A percentile compares a stretch with the other conserved stretches of the same genome.
Conservation (phyloP, 495 filamentous ascomycete genomes). For the Aspergillus nidulans region DNA sequence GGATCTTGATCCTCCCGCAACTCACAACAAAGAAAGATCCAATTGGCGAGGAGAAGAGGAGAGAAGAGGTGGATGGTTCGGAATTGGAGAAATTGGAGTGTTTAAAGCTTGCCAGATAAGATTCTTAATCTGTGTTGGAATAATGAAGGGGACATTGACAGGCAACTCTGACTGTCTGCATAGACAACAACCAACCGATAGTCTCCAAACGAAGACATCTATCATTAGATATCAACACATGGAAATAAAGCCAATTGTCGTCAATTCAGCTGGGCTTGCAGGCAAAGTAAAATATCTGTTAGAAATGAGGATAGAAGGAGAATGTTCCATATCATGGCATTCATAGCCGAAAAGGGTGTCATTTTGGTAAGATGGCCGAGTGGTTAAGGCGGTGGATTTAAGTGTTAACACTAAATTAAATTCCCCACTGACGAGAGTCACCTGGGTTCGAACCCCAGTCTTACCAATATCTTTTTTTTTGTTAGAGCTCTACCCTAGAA, state of each 20-base stretch:
- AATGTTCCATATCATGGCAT: no score
- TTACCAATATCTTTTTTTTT: neutral
- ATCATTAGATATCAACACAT: neutral
- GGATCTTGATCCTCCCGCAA: slow-evolving; percentile 1
- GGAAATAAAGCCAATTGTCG: neutral
- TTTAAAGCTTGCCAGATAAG: slow-evolving; percentile 1
- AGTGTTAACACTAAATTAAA: neutral
- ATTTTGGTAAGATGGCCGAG: neutral
- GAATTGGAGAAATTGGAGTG: slow-evolving; percentile 16
- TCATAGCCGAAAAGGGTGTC: no score
- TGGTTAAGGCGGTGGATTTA: neutral
- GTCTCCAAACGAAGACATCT: no score
- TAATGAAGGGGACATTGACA: neutral
- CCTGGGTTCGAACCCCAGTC: neutral
- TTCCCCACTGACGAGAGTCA: neutral
- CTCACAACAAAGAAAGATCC: neutral
- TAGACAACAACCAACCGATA: neutral
- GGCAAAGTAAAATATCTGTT: no score
- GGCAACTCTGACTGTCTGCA: neutral
- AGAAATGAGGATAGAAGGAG: no score
- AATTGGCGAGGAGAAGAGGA: slow-evolving; percentile 3
- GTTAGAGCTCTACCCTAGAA: neutral
- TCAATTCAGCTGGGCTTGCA: no score
- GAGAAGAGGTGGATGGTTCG: slow-evolving; percentile 1
- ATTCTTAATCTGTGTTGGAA: neutral